Evolutionary conservation across 2,329 filamentous ascomycete genomes (phyloP), one percentile per base, ranked within the genome.

Genomic region (Magnaporthiopsis incrustans): DNA sequence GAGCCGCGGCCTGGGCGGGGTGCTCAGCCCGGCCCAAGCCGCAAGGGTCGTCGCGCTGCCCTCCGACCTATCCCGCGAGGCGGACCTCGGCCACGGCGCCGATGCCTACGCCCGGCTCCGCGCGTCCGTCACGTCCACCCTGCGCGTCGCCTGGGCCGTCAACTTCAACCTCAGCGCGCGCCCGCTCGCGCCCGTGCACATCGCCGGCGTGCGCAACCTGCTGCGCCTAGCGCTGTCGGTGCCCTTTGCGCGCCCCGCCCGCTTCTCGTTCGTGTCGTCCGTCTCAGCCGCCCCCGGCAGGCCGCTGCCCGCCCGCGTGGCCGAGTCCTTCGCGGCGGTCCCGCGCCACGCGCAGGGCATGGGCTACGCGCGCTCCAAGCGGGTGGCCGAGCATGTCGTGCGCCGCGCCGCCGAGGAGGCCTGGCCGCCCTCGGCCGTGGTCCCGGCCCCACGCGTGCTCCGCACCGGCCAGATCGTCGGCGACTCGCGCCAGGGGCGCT

Each of bases 111-210:
- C 15, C 56, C 18, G 18, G 25, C 38, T 59, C 10, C 59, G 27
- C 4, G 27, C 11, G 18, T 26, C 22, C 18, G 57, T 68, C n/a
- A 81, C 79, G 0, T 69, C 73, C 0, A 76, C 82, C 56, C 78
- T 84, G 30, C 81, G 84, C 71, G 76, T 75, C 53, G 80, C 81
- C 6, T 83, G 82, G 82, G 75, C 80, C 6, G 82, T 84, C 56
- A 85, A 84, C 71, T 85, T 85, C 73, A 83, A 80, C 66, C 72
- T 82, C 61, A 73, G 73, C 5, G 76, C 84, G 12, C 70, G 71
- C 18, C 80, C 76, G 64, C 84, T 84, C 68, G 81, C 83, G 64
- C 63, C 70, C 1, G 71, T 76, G 22, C 75, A 81, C 67, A 79
- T 83, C 63, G 72, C 71, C 27, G 81, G 79, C 6, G 72, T 79